Evolutionary conservation across 768 basidiomycete species (phyloP).

Genomic region (Leccinum fibrillosum): DNA sequence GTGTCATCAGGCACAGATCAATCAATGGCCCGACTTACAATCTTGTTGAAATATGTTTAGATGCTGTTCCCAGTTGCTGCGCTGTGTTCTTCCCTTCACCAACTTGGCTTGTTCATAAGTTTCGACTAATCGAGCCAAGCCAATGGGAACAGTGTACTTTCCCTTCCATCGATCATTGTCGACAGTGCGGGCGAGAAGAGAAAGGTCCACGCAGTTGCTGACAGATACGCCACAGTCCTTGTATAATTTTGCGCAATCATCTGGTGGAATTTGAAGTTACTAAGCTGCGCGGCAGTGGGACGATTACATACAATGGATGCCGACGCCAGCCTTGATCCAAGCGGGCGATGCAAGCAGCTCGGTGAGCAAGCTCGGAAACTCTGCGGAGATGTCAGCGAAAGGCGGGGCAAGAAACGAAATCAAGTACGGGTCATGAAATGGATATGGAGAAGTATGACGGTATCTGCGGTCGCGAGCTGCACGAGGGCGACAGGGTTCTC

Average conservation of each 20-base stretch:
- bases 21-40: constrained; percentile 44
- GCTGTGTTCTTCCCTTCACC: constrained; percentile 55
- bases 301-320: constrained; percentile 55
- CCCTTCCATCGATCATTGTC: constrained; percentile 76
- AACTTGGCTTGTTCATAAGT: constrained; percentile 52
- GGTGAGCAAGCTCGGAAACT: constrained; percentile 50
- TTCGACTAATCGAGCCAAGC: constrained; percentile 64
- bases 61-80: constrained; percentile 66
- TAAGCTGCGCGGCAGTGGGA: background rate
- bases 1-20: background rate
- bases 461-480: constrained; percentile 59
- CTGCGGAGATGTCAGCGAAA: constrained; percentile 32
- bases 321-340: constrained; percentile 70
- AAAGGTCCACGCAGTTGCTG: constrained; percentile 63
- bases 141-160: constrained; percentile 55
- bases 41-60: constrained; percentile 49
- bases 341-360: constrained; percentile 49
- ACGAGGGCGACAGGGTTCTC: constrained; percentile 73
- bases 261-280: constrained; percentile 34
- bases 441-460: constrained; percentile 64
- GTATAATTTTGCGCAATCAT: constrained; percentile 65
- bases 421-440: constrained; percentile 49
- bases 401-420: background rate
- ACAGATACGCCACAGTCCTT: constrained; percentile 39
- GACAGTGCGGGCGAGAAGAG: constrained; percentile 63